A percentile compares a stretch with the other conserved stretches of the same genome.
Evolutionary conservation across 352 stramenopile genomes (phyloP).

Genomic region (Pythium monospermum): DNA sequence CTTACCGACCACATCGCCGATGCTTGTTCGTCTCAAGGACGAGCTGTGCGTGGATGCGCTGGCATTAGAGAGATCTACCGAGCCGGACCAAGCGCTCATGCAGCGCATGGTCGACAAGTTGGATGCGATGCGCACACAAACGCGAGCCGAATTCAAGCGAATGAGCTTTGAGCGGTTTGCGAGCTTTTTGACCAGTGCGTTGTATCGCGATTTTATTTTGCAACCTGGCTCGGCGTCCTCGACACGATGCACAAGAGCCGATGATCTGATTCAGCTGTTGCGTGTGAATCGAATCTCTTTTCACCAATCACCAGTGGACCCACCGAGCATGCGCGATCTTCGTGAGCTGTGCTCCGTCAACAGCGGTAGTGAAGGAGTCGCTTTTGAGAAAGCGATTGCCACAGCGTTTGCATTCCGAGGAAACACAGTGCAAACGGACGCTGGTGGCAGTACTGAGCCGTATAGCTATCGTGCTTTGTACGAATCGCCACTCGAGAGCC

Average conservation of each 20-base stretch:
- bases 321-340: conserved; percentile 9
- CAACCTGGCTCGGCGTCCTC: conserved; percentile 15
- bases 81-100: conserved; percentile 1
- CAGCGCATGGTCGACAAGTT: conserved; percentile 26
- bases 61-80: neutral
- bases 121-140: conserved; percentile 29
- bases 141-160: conserved; percentile 40
- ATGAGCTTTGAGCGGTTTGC: conserved; percentile 40
- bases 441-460: neutral
- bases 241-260: conserved; percentile 8
- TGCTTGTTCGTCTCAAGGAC: conserved; percentile 24
- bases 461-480: conserved; percentile 1
- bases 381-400: conserved; percentile 20
- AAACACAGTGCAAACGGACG: neutral
- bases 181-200: conserved; percentile 35
- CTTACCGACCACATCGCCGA: conserved; percentile 17
- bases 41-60: conserved; percentile 21
- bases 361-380: too few relatives aligned
- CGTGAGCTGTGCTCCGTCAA: neutral
- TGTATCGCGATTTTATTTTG: conserved; percentile 49
- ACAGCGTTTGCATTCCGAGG: conserved; percentile 13
- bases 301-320: conserved; percentile 42
- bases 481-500: conserved; percentile 3
- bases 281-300: conserved; percentile 47
- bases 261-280: conserved; percentile 36